Conservation (phyloP, 352 stramenopile species). For the Phytophthora palmivora region DNA sequence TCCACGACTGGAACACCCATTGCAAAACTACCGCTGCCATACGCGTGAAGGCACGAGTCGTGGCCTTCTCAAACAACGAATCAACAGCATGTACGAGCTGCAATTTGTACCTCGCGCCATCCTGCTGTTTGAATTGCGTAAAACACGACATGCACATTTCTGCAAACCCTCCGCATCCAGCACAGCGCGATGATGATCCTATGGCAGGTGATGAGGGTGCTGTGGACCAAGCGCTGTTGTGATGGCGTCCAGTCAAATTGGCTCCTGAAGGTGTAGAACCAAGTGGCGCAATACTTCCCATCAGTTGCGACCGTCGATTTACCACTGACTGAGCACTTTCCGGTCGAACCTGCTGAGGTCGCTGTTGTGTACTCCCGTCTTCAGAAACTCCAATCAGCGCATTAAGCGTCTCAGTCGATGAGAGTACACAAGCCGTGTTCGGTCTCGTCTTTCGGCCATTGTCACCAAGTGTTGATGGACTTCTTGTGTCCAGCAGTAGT, state of each 20-base stretch:
- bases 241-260: constrained; percentile 12
- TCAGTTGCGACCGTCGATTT: not conserved
- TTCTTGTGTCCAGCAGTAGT: constrained; percentile 5
- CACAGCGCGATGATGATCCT: constrained; percentile 46
- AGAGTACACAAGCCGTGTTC: constrained; percentile 40
- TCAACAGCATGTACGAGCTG: constrained; percentile 69
- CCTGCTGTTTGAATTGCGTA: constrained; percentile 64
- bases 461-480: not conserved
- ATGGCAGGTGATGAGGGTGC: constrained; percentile 9
- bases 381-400: constrained; percentile 34
- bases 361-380: constrained; percentile 8
- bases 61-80: constrained; percentile 68
- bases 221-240: constrained; percentile 9
- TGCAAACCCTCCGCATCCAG: constrained; percentile 64
- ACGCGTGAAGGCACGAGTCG: constrained; percentile 59
- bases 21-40: constrained; percentile 60
- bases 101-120: constrained; percentile 71
- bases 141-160: constrained; percentile 81
- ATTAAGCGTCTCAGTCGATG: constrained; percentile 44
- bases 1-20: constrained; percentile 77
- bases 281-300: constrained; percentile 25
- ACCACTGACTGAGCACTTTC: constrained; percentile 23
- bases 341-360: constrained; percentile 11
- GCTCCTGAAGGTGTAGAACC: constrained; percentile 1
- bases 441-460: constrained; percentile 41